Conservation (phyloP, 2,329 filamentous ascomycete genomes). For the Pseudocercospora macadamiae region DNA sequence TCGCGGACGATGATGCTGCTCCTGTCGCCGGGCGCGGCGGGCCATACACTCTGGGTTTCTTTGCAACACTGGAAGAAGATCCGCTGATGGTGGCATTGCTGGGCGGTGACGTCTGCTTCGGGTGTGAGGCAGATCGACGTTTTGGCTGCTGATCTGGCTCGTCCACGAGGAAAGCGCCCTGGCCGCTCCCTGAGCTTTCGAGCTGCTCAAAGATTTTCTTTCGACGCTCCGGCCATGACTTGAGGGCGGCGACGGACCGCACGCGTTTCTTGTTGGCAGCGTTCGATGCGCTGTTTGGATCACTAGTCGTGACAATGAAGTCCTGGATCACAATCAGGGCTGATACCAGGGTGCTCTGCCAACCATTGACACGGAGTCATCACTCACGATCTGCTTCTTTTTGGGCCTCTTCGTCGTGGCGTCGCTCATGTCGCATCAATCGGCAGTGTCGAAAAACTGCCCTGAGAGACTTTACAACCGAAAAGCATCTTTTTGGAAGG, state of each 20-base stretch:
- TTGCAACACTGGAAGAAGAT: constrained; percentile 3
- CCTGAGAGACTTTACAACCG: background rate
- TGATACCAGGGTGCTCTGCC: background rate
- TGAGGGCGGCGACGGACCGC: constrained; percentile 33
- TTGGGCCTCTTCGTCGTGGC: constrained; percentile 11
- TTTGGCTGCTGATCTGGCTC: constrained; percentile 17
- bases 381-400: constrained; percentile 22
- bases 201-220: constrained; percentile 33
- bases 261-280: constrained; percentile 36
- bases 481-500: background rate
- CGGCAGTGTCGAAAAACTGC: background rate
- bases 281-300: constrained; percentile 27
- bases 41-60: constrained; percentile 13
- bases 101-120: constrained; percentile 2
- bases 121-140: constrained; percentile 4
- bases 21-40: constrained; percentile 8
- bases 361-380: background rate
- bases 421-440: constrained; percentile 5
- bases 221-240: constrained; percentile 34
- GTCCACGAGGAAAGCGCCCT: constrained; percentile 26
- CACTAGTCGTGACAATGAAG: constrained; percentile 36
- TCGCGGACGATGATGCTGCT: background rate
- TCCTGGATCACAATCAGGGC: constrained; percentile 13
- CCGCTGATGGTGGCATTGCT: background rate
- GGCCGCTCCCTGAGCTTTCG: constrained; percentile 23